Percentiles rank a stretch among this genome's conserved stretches.
phyloP scores from a whole-genome alignment of 306 rosid species.

The Casuarina cunninghamiana region DNA sequence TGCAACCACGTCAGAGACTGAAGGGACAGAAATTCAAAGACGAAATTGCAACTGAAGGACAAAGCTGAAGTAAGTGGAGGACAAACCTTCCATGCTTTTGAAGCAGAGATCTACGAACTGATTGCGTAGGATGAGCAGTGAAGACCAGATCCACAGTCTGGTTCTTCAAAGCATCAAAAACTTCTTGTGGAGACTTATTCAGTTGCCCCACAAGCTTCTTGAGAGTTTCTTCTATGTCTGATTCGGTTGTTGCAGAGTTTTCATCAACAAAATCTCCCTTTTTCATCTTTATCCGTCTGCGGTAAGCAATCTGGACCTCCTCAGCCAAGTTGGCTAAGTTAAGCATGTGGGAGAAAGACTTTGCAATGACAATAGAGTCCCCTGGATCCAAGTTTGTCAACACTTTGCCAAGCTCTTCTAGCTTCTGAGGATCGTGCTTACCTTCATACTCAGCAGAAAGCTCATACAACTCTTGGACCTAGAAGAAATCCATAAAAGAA shows the following conservation, averaged over 20 bases:
- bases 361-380: conserved; percentile 88
- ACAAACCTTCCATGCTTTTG: conserved; percentile 95
- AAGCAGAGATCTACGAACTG: conserved; percentile 94
- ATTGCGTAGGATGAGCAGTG: conserved; percentile 99
- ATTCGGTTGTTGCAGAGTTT: conserved; percentile 88
- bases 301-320: conserved; percentile 95
- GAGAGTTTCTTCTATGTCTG: conserved; percentile 95
- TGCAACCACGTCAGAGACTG: neutral
- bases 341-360: conserved; percentile 96
- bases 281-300: conserved; percentile 87
- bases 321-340: conserved; percentile 99
- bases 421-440: conserved; percentile 76
- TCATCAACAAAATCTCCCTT: conserved; percentile 87
- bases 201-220: conserved; percentile 76
- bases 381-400: conserved; percentile 93
- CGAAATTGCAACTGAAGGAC: neutral
- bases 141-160: conserved; percentile 96
- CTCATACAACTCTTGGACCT: conserved; percentile 97
- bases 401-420: conserved; percentile 79
- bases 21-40: neutral
- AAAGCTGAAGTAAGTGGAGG: conserved; percentile 1
- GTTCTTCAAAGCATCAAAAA: conserved; percentile 92
- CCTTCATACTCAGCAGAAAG: conserved; percentile 98
- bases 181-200: conserved; percentile 91
- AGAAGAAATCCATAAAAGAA: conserved; percentile 2